Evolutionary conservation across 2,329 filamentous ascomycete species (phyloP).

Genomic region (Aspergillus melleus): DNA sequence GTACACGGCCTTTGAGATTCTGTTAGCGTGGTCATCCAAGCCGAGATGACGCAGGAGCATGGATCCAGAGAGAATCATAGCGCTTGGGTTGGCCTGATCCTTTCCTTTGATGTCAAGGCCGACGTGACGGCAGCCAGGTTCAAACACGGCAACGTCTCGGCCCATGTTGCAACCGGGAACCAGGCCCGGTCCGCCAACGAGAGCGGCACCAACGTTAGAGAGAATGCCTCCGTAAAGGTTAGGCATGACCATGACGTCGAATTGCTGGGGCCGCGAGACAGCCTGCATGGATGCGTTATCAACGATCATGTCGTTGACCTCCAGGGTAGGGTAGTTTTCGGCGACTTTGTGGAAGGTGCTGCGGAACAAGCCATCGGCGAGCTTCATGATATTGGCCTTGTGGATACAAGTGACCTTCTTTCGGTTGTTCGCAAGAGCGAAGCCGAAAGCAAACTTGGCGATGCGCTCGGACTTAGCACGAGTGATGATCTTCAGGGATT

Average conservation of each 20-base stretch:
- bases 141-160: conserved; percentile 95
- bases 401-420: conserved; percentile 99
- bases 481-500: conserved; percentile 99
- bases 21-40: conserved; percentile 96
- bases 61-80: conserved; percentile 88
- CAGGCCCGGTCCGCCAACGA: conserved; percentile 94
- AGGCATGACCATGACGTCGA: conserved; percentile 99
- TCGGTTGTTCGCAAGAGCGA: conserved; percentile 96
- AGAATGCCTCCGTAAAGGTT: conserved; percentile 98
- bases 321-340: conserved; percentile 91
- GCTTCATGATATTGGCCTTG: conserved; percentile 99
- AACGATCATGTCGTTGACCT: conserved; percentile 99
- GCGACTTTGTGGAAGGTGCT: conserved; percentile 92
- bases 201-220: conserved; percentile 96
- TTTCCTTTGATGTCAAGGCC: conserved; percentile 99
- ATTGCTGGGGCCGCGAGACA: conserved; percentile 93
- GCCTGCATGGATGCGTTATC: conserved; percentile 99
- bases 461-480: conserved; percentile 99
- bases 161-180: conserved; percentile 99
- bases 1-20: conserved; percentile 81
- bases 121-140: conserved; percentile 98
- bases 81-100: conserved; percentile 97
- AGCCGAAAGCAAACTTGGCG: conserved; percentile 97
- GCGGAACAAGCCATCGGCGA: conserved; percentile 97
- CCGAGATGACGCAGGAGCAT: conserved; percentile 98